phyloP scores from a whole-genome alignment of 2,329 filamentous ascomycete species.

The Sordariomycetes sp. region DNA sequence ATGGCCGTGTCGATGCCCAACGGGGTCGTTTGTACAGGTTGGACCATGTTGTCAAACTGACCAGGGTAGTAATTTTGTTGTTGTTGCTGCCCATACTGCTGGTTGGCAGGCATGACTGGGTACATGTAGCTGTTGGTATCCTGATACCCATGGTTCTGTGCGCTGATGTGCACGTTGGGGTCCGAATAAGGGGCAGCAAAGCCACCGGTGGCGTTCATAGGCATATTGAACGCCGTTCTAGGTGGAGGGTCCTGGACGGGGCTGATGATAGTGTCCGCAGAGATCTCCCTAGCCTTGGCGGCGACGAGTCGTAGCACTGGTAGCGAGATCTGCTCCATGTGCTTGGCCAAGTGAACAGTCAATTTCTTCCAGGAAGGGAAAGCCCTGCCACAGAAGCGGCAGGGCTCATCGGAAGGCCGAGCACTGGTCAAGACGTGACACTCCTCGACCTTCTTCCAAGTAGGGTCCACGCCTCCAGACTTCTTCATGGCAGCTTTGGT shows the following conservation, averaged over 20 bases:
- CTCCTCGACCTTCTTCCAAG: conserved; percentile 69
- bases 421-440: conserved; percentile 64
- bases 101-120: conserved; percentile 9
- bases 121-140: conserved; percentile 3
- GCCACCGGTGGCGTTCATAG: conserved; percentile 9
- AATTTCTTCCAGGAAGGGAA: conserved; percentile 87
- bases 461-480: conserved; percentile 46
- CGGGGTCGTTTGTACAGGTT: conserved; percentile 14
- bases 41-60: conserved; percentile 16
- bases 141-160: neutral
- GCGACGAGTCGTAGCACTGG: conserved; percentile 60
- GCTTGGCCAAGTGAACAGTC: conserved; percentile 85
- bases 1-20: conserved; percentile 15
- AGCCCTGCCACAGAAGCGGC: conserved; percentile 75
- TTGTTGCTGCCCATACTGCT: conserved; percentile 13
- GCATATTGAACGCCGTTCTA: conserved; percentile 11
- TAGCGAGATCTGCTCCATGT: conserved; percentile 87
- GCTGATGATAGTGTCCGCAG: conserved; percentile 57
- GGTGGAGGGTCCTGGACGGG: conserved; percentile 50
- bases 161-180: conserved; percentile 3
- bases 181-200: conserved; percentile 2
- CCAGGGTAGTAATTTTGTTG: conserved; percentile 14
- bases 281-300: conserved; percentile 33
- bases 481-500: conserved; percentile 60
- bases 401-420: conserved; percentile 66